These are phyloP conservation scores for Rhododendron kiyosumense DNA, from an alignment of 148 eudicot species.

Conservation along the genomic window DNA sequence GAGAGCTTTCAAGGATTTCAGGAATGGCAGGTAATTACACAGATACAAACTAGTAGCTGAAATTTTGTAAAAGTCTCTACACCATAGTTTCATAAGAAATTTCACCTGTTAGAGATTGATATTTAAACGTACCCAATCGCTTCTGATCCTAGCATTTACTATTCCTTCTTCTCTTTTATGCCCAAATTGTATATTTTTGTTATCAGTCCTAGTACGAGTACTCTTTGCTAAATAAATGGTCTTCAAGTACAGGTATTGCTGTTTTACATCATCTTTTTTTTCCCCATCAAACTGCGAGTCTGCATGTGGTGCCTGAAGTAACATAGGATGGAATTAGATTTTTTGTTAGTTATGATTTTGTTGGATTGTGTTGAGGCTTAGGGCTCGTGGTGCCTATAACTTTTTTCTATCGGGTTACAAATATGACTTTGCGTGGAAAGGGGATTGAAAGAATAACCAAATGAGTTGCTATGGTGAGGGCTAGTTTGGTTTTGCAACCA, in stretches of 20 bases:
- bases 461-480: not conserved
- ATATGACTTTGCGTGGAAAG: not conserved
- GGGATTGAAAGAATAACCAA: not conserved
- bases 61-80: not conserved
- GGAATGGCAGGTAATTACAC: conserved; percentile 74
- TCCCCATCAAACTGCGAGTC: not conserved
- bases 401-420: not conserved
- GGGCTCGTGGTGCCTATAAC: not conserved
- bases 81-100: not conserved
- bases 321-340: not conserved
- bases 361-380: not conserved
- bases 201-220: not conserved
- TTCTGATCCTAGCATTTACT: not conserved
- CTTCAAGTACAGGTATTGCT: not conserved
- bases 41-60: not conserved
- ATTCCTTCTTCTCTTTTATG: not conserved
- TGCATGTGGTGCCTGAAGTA: not conserved
- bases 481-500: not conserved
- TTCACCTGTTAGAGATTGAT: not conserved
- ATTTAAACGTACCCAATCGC: not conserved
- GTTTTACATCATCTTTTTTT: not conserved
- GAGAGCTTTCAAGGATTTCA: conserved; percentile 79
- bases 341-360: not conserved
- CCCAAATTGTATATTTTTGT: no score
- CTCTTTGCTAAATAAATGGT: not conserved